Evolutionary conservation across 208 protist species (phyloP).

Genomic region (Acanthamoeba royreba): DNA sequence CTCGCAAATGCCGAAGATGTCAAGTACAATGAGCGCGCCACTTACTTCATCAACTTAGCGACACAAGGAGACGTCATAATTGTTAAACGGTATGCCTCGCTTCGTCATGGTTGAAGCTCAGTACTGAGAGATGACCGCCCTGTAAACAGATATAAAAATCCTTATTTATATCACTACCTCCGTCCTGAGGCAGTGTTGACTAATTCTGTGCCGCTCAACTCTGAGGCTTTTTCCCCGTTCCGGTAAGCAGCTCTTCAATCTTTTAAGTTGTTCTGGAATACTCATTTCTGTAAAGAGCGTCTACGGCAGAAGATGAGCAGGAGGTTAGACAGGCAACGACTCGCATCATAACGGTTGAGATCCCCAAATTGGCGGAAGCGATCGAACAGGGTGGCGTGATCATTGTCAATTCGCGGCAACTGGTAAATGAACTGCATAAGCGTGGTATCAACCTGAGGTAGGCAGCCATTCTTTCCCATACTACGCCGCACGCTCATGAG

Average conservation of each 20-base stretch:
- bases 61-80: neutral
- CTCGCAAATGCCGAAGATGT: too few species aligned
- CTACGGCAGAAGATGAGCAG: neutral
- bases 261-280: too few species aligned
- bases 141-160: conserved; percentile 33
- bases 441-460: neutral
- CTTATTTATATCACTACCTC: conserved; percentile 6
- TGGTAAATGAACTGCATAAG: neutral
- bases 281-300: neutral
- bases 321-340: neutral
- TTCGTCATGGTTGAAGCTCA: too few species aligned
- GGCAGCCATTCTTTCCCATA: too few species aligned
- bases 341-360: neutral
- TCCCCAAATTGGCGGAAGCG: neutral
- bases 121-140: too few species aligned
- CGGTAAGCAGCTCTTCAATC: too few species aligned
- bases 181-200: neutral
- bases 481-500: too few species aligned
- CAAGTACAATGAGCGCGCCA: neutral
- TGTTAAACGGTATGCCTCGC: neutral
- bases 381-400: neutral
- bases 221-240: neutral
- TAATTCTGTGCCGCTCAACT: conserved; percentile 13
- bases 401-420: neutral
- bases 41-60: neutral